A percentile compares a stretch with the other conserved stretches of the same genome.
phyloP scores from a whole-genome alignment of 2,329 filamentous ascomycete genomes.

The Fusarium transvaalense region DNA sequence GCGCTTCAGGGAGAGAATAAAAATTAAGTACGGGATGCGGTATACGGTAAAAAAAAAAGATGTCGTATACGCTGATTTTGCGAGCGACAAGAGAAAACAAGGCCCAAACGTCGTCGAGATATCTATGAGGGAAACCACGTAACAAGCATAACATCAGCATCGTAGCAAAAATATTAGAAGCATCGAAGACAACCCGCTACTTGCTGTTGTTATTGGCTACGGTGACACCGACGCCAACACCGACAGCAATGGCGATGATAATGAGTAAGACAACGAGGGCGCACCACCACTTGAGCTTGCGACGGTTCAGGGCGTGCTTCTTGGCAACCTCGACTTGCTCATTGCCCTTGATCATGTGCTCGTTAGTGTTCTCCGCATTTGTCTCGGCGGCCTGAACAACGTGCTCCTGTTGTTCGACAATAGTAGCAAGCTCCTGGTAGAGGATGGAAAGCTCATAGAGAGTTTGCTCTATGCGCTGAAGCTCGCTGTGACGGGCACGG shows the following conservation, averaged over 20 bases:
- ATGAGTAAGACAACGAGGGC: conserved; percentile 71
- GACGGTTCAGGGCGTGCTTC: conserved; percentile 72
- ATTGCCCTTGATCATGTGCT: conserved; percentile 77
- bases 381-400: conserved; percentile 72
- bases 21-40: conserved; percentile 44
- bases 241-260: conserved; percentile 66
- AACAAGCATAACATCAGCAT: conserved; percentile 35
- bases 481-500: conserved; percentile 84
- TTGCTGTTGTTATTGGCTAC: conserved; percentile 49
- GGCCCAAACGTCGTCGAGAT: conserved; percentile 34
- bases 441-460: conserved; percentile 76
- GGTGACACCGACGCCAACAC: conserved; percentile 66
- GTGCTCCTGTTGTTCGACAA: conserved; percentile 78
- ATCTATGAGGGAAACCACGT: conserved; percentile 41
- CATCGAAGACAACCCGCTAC: conserved; percentile 14
- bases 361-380: conserved; percentile 73
- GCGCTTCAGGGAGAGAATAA: conserved; percentile 36
- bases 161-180: conserved; percentile 12
- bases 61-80: conserved; percentile 35
- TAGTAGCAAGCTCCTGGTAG: conserved; percentile 80
- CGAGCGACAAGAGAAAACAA: conserved; percentile 9
- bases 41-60: conserved; percentile 27
- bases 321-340: conserved; percentile 77
- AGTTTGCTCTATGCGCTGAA: conserved; percentile 82
- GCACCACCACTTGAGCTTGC: conserved; percentile 88